Conservation (phyloP, 164 flowering plant species). For the Cinnamomum chago region DNA sequence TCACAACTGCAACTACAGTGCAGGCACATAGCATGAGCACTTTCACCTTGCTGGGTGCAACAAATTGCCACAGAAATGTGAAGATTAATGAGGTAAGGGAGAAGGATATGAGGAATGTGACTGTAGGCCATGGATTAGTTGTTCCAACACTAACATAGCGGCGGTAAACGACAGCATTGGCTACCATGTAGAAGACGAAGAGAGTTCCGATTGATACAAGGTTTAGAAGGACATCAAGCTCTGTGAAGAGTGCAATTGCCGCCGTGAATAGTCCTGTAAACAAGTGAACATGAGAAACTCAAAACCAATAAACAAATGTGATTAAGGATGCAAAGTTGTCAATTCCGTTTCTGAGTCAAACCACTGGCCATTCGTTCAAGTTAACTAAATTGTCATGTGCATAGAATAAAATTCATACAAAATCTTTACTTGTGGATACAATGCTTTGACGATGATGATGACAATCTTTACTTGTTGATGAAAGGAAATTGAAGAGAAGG, state of each 20-base stretch:
- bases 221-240: conserved; percentile 61
- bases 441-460: too few species aligned
- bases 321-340: too few species aligned
- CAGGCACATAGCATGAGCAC: conserved; percentile 45
- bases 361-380: background rate
- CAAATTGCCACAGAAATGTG: conserved; percentile 68
- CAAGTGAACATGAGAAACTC: background rate
- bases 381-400: background rate
- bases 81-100: conserved; percentile 55
- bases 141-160: conserved; percentile 60
- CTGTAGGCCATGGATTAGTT: conserved; percentile 65
- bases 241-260: conserved; percentile 72
- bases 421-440: too few species aligned
- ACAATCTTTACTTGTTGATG: too few species aligned
- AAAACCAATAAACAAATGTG: too few species aligned
- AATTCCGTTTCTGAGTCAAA: background rate
- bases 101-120: conserved; percentile 52
- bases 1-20: conserved; percentile 31
- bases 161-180: conserved; percentile 76
- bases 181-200: conserved; percentile 93
- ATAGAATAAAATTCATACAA: background rate
- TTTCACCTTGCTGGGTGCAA: conserved; percentile 44
- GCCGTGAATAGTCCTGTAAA: conserved; percentile 70
- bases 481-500: too few species aligned
- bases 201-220: conserved; percentile 88